Evolutionary conservation across 495 filamentous ascomycete genomes (phyloP).

Genomic region (Neurospora tetraspora): DNA sequence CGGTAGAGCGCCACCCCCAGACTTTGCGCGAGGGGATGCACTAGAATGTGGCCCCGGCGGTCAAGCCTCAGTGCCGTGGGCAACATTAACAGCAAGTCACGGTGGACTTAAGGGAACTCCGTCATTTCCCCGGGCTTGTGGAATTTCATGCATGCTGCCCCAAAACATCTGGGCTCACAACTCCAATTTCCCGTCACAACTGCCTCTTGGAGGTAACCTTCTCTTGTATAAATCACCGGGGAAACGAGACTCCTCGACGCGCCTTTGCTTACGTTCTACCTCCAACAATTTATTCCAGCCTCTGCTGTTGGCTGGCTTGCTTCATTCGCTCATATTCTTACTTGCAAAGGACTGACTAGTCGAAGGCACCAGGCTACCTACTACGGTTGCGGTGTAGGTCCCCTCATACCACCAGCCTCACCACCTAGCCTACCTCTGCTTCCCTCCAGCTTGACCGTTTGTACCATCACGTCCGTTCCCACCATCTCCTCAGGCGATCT

Average conservation of each 20-base stretch:
- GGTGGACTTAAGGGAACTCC: neutral
- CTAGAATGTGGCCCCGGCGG: neutral
- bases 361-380: neutral
- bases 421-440: neutral
- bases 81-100: neutral
- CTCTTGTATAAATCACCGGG: neutral
- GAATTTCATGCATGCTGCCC: neutral
- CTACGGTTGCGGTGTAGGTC: neutral
- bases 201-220: neutral
- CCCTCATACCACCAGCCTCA: neutral
- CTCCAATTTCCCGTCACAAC: neutral
- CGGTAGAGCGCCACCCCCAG: neutral
- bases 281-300: neutral
- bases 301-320: neutral
- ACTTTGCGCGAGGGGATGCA: neutral
- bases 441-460: neutral
- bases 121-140: neutral
- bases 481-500: neutral
- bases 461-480: neutral
- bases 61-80: neutral
- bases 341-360: neutral
- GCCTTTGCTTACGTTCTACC: neutral
- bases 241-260: neutral
- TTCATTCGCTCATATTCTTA: neutral
- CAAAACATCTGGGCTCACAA: neutral